Percentiles rank a stretch among this genome's conserved stretches.
Evolutionary conservation across 345 rosid species (phyloP).

Genomic region (Microcos paniculata): DNA sequence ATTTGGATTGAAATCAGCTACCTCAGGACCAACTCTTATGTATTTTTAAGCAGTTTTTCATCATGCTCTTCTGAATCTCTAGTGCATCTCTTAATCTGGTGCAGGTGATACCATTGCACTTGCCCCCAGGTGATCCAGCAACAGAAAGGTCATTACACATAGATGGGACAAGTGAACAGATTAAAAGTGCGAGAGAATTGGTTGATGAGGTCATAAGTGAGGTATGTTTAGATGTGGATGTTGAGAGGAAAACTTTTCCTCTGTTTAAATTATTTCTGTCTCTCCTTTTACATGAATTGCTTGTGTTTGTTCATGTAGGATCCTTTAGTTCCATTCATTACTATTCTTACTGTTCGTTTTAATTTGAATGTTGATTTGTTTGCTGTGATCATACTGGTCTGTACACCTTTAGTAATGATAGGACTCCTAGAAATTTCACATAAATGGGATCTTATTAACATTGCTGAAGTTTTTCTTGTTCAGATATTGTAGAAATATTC

Average conservation of each 20-base stretch:
- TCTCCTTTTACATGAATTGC: not conserved
- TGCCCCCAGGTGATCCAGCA: slow-evolving; percentile 90
- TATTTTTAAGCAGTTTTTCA: not conserved
- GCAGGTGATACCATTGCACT: slow-evolving; percentile 96
- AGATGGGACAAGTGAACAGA: slow-evolving; percentile 91
- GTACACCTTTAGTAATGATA: not conserved
- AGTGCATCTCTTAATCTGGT: not conserved
- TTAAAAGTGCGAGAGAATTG: slow-evolving; percentile 86
- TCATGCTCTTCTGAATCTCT: not conserved
- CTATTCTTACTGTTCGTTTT: not conserved
- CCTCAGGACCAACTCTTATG: not conserved
- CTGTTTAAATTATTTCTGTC: not conserved
- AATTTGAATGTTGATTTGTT: not conserved
- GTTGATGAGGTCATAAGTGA: slow-evolving; percentile 92
- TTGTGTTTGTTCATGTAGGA: not conserved
- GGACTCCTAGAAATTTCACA: not conserved
- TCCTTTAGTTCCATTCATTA: not conserved
- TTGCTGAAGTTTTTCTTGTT: not conserved
- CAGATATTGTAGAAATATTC: not conserved
- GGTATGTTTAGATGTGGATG: slow-evolving; percentile 61
- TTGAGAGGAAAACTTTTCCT: slow-evolving; percentile 8
- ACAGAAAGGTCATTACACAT: slow-evolving; percentile 78
- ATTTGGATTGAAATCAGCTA: not conserved
- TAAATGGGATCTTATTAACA: not conserved
- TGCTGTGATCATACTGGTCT: not conserved